Conservation (phyloP, 2,329 filamentous ascomycete species). For the Cercospora sp. region DNA sequence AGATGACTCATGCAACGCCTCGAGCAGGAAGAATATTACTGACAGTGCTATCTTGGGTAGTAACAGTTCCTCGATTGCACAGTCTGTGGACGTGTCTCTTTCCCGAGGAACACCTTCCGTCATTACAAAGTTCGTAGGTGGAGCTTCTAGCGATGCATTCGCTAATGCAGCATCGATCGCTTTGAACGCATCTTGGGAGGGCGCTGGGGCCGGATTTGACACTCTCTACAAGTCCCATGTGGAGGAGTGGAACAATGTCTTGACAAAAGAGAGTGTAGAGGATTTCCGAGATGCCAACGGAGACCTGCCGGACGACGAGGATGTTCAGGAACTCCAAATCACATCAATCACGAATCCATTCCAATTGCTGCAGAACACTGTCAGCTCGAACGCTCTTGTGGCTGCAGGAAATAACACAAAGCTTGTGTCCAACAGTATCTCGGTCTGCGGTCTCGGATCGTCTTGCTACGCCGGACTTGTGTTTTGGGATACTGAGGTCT, state of each 20-base stretch:
- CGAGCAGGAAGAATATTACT: conserved; percentile 46
- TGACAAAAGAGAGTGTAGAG: conserved; percentile 64
- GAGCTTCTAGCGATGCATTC: conserved; percentile 69
- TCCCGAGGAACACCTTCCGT: conserved; percentile 54
- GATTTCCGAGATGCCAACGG: conserved; percentile 59
- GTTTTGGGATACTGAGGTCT: conserved; percentile 68
- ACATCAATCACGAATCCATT: conserved; percentile 57
- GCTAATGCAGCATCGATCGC: conserved; percentile 57
- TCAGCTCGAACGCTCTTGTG: conserved; percentile 55
- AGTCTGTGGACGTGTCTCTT: conserved; percentile 57
- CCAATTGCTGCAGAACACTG: conserved; percentile 58
- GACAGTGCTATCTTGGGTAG: conserved; percentile 52
- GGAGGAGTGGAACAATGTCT: conserved; percentile 61
- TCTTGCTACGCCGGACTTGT: conserved; percentile 67
- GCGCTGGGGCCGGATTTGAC: conserved; percentile 56
- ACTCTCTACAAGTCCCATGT: conserved; percentile 57
- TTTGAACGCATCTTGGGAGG: conserved; percentile 54
- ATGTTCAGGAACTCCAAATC: conserved; percentile 59
- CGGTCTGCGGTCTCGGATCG: conserved; percentile 67
- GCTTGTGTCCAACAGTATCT: conserved; percentile 63
- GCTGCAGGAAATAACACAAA: conserved; percentile 50
- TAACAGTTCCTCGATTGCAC: conserved; percentile 65
- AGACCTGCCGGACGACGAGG: conserved; percentile 56
- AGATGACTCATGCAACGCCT: conserved; percentile 40
- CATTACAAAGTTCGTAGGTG: conserved; percentile 67